phyloP scores from a whole-genome alignment of 2,329 filamentous ascomycete species.

The Torrubiella hemipterigena region DNA sequence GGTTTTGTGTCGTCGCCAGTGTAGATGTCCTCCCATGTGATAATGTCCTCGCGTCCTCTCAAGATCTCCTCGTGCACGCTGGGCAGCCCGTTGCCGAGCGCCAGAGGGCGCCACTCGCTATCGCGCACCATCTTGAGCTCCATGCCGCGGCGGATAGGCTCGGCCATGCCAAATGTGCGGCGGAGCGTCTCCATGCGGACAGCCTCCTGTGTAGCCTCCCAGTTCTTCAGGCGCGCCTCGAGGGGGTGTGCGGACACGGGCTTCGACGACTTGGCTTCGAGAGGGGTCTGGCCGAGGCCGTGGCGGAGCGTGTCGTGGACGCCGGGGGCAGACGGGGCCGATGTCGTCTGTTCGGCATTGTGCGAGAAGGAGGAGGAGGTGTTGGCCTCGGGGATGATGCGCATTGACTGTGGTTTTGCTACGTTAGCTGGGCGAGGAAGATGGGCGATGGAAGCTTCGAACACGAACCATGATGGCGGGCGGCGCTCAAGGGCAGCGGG shows the following conservation, averaged over 20 bases:
- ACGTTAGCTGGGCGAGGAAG: constrained; percentile 10
- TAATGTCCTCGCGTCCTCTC: constrained; percentile 60
- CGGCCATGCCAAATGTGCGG: constrained; percentile 80
- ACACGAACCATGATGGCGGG: no score
- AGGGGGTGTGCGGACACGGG: constrained; percentile 69
- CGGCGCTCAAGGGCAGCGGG: no score
- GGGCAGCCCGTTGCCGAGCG: constrained; percentile 45
- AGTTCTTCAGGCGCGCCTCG: constrained; percentile 76
- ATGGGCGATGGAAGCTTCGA: no score
- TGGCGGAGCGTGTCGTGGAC: constrained; percentile 87
- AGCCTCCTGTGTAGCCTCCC: constrained; percentile 79
- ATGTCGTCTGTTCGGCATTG: constrained; percentile 40
- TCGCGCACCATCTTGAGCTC: constrained; percentile 79
- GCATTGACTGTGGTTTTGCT: constrained; percentile 55
- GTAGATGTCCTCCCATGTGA: constrained; percentile 92
- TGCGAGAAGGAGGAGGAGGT: constrained; percentile 58
- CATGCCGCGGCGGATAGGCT: constrained; percentile 88
- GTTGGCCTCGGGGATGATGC: constrained; percentile 63
- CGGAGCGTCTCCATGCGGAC: constrained; percentile 83
- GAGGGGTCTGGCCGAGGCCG: constrained; percentile 46
- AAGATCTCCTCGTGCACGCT: constrained; percentile 86
- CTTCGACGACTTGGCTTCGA: constrained; percentile 19
- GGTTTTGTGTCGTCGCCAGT: constrained; percentile 63
- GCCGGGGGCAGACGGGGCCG: constrained; percentile 82
- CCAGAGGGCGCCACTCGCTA: constrained; percentile 68